Base-by-base conservation (phyloP, 2,329 filamentous ascomycete species). In the Aspergillus sp. region DNA sequence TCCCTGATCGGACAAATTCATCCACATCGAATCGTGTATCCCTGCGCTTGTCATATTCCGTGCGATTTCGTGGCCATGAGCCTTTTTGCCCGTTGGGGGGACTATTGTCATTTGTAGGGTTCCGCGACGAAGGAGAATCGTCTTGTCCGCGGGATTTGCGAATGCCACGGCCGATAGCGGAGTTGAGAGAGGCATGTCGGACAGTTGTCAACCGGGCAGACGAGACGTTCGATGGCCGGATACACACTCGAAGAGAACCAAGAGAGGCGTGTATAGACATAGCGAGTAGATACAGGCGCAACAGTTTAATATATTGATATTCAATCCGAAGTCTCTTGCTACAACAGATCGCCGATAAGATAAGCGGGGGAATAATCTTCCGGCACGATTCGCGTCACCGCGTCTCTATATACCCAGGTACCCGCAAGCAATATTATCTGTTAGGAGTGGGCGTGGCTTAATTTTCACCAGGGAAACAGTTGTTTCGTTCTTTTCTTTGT, bases 111-210 rank as follows among this genome's bases (percentile, higher is more conserved):
- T 19, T 39, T 39, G 10, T 9, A 20, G 37, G 19, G 15, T 37
- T 37, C 17, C 33, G n/a, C 9, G 33, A 37, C n/a, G 33, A n/a
- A 37, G 33, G 15, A 39, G 37, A 17, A 30, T 43, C 42, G 10
- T 39, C 47, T 47, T 19, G 13, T 23, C 46, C 10, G 39, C 42
- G 56, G 10, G 55, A 79, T 66, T 64, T 71, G 60, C 82, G 80
- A 47, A 88, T 73, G 12, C 85, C 85, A 41, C 78, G 74, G 54
- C 82, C 79, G 59, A 90, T 89, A 39, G 84, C 85, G 7, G 84
- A 85, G 50, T 74, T 79, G 37, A 88, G 75, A 38, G 82, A 84
- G 19, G 78, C 77, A 60, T 71, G 60, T 50, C 76, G 74, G 30
- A 60, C 58, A 19, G 45, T 42, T 7, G 37, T 50, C 52, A 60